Evolutionary conservation across 2,329 filamentous ascomycete species (phyloP), one percentile per base, ranked within the genome.

Genomic region (Colletotrichum gloeosporioides): DNA sequence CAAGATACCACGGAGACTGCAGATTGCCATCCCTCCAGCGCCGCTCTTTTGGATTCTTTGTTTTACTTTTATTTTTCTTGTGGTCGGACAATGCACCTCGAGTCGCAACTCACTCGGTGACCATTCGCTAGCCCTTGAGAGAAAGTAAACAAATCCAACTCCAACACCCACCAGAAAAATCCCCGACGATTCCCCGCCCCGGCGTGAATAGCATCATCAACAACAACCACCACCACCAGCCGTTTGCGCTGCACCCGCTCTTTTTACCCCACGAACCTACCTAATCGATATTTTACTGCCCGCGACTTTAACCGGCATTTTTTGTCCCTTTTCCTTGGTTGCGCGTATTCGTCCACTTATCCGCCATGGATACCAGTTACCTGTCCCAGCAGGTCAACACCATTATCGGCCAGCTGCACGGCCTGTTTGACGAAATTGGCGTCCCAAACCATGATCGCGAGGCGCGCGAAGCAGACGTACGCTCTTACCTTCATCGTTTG

Each of bases 351-450:
- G 61, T 74, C 65, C 8, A 31, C 57, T n/a, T 59, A 64, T 53
- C 65, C 75, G 55, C 71, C 81, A 98, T 98, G 93, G 96, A 98
- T 87, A 95, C 96, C 75, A 95, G 95, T 84, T 98, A 98, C 86
- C 90, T 99, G 83, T 95, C 95, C 81, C 95, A 98, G 85, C 97
- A 99, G 91, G 95, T 99, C 87, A 97, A 95, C 80, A 95, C 92
- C 82, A 98, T 98, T 83, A 96, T 99, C 84, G 92, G 92, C 85
- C 96, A 98, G 86, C 91, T 99, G 77, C 96, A 99, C 86, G 95
- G 94, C 79, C 91, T 99, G 74, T 99, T 98, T 82, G 97, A 99
- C 85, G 96, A 99, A 84, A 99, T 99, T 82, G 97, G 97, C 75
- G 95, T 99, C n/a, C 92, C 96, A 32, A 92, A 89, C 82, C 96